Evolutionary conservation across 345 rosid species (phyloP).

Genomic region (Rhodamnia rubescens): DNA sequence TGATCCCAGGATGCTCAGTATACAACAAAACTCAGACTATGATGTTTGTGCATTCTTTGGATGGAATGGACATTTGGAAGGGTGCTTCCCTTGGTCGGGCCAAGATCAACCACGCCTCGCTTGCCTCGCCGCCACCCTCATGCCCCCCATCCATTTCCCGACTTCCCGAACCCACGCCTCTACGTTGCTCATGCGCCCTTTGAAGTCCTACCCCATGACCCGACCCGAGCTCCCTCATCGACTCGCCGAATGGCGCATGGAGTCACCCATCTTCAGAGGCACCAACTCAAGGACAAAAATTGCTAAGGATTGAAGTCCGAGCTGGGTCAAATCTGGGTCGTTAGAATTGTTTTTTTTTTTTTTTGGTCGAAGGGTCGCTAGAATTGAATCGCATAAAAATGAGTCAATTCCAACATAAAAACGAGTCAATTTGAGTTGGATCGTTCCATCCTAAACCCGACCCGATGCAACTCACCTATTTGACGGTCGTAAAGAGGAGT

Average conservation of each 20-base stretch:
- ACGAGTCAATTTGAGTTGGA: no score
- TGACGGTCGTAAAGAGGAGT: neutral
- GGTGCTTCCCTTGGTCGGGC: neutral
- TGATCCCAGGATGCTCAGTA: neutral
- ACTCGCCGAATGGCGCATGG: neutral
- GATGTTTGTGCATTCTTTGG: neutral
- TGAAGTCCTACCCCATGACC: accelerated
- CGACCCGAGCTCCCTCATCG: neutral
- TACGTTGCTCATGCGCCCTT: neutral
- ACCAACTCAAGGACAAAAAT: neutral
- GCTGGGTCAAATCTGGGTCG: neutral
- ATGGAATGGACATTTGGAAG: neutral
- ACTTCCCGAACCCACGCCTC: neutral
- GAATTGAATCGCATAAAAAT: no score
- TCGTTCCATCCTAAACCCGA: no score
- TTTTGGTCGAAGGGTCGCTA: no score
- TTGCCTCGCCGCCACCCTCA: neutral
- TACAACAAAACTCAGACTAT: neutral
- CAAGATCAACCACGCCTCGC: neutral
- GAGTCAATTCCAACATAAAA: no score
- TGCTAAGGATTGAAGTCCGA: neutral
- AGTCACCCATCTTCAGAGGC: neutral
- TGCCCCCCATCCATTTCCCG: neutral
- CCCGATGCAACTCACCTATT: no score
- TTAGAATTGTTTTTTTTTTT: no score